Percentiles rank a stretch among this genome's conserved stretches.
These are phyloP conservation scores for Eimeria praecox DNA, from an alignment of 169 alveolate genomes.

Conservation along the genomic window DNA sequence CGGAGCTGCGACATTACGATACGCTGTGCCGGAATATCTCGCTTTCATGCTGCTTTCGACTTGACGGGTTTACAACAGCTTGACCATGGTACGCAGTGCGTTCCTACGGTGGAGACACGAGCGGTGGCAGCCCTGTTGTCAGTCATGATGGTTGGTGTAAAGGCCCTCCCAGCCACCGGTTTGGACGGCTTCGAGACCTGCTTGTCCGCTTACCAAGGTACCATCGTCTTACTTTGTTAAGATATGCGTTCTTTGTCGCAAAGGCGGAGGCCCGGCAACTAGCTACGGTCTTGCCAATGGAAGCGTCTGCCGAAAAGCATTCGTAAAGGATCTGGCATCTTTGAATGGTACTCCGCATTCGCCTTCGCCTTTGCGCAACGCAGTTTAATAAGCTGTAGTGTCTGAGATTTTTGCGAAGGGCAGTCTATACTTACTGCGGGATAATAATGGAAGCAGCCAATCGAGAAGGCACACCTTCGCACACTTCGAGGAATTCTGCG, in stretches of 20 bases:
- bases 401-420: background rate
- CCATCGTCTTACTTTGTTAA: background rate
- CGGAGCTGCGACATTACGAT: slow-evolving; percentile 61
- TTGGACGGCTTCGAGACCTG: background rate
- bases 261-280: slow-evolving; percentile 16
- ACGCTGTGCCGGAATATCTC: slow-evolving; percentile 64
- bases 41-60: slow-evolving; percentile 75
- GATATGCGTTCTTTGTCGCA: background rate
- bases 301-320: slow-evolving; percentile 8
- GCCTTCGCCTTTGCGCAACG: background rate
- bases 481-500: background rate
- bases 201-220: background rate
- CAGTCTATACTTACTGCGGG: background rate
- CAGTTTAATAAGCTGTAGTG: background rate
- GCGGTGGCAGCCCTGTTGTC: background rate
- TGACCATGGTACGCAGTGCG: slow-evolving; percentile 23
- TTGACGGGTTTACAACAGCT: slow-evolving; percentile 56
- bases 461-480: background rate
- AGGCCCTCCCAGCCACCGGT: background rate
- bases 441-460: background rate
- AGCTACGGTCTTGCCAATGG: background rate
- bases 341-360: slow-evolving; percentile 36
- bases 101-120: background rate
- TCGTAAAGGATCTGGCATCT: slow-evolving; percentile 70
- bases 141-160: background rate